phyloP scores from a whole-genome alignment of 306 rosid genomes.

The Malus sieversii region DNA sequence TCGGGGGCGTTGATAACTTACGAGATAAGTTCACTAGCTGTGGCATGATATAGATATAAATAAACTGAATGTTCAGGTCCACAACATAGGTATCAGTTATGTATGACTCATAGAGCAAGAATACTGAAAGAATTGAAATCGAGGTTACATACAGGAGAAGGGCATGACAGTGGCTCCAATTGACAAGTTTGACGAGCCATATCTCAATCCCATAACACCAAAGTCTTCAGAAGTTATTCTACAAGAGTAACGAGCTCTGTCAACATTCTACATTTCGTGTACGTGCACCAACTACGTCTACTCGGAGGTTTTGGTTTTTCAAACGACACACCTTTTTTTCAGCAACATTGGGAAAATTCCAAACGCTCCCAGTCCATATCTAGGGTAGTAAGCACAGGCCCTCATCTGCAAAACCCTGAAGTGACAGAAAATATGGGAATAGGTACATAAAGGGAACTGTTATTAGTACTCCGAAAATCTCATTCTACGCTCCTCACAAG shows the following conservation, averaged over 20 bases:
- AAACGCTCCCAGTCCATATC: slow-evolving; percentile 84
- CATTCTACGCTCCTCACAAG: too few species aligned
- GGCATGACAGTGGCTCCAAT: slow-evolving; percentile 67
- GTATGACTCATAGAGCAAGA: neutral
- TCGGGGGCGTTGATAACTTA: neutral
- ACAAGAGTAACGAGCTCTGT: slow-evolving; percentile 26
- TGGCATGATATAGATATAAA: neutral
- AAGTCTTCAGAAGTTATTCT: slow-evolving; percentile 66
- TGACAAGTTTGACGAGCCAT: slow-evolving; percentile 72
- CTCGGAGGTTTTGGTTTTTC: slow-evolving; percentile 7
- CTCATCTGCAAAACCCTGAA: slow-evolving; percentile 80
- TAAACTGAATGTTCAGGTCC: neutral
- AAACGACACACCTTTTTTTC: slow-evolving; percentile 59
- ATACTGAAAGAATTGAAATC: slow-evolving; percentile 7
- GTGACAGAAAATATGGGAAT: neutral
- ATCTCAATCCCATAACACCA: slow-evolving; percentile 83
- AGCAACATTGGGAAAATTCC: slow-evolving; percentile 68
- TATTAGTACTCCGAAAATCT: too few species aligned
- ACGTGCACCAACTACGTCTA: slow-evolving; percentile 14
- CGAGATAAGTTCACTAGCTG: neutral
- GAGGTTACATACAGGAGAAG: slow-evolving; percentile 49
- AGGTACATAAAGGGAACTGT: neutral
- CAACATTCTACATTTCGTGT: slow-evolving; percentile 19
- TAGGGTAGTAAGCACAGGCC: slow-evolving; percentile 66
- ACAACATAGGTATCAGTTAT: neutral